Evolutionary conservation across 108 stramenopile genomes (phyloP).

Genomic region (Pseudonitzschia pungens): DNA sequence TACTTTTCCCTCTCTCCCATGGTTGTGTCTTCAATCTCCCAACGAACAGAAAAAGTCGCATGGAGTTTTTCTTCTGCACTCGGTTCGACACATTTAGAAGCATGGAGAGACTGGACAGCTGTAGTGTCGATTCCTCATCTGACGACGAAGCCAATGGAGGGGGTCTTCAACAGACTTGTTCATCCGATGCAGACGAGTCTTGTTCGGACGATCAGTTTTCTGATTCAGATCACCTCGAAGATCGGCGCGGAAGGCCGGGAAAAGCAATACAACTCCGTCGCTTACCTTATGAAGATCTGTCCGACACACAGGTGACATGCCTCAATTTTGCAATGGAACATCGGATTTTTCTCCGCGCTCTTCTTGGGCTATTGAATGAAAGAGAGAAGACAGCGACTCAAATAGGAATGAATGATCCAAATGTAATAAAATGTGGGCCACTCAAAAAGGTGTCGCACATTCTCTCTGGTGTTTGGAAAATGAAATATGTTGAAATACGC

Average conservation of each 20-base stretch:
- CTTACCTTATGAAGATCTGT: slow-evolving; percentile 7
- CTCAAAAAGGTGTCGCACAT: slow-evolving; percentile 77
- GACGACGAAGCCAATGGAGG: neutral
- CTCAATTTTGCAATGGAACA: slow-evolving; percentile 74
- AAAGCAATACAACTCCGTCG: slow-evolving; percentile 8
- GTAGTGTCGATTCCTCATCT: slow-evolving; percentile 1
- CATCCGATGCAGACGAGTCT: slow-evolving; percentile 6
- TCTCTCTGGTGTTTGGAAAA: slow-evolving; percentile 77
- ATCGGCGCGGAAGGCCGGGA: neutral
- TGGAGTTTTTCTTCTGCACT: no score
- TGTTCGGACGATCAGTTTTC: slow-evolving; percentile 14
- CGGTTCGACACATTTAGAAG: neutral
- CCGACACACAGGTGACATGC: slow-evolving; percentile 13
- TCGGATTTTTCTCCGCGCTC: slow-evolving; percentile 71
- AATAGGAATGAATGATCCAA: slow-evolving; percentile 59
- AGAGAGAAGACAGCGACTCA: slow-evolving; percentile 56
- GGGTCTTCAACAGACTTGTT: neutral
- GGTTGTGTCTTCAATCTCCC: no score
- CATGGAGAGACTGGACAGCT: slow-evolving; percentile 7
- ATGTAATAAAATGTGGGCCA: slow-evolving; percentile 66
- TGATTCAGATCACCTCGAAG: slow-evolving; percentile 12
- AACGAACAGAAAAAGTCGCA: neutral
- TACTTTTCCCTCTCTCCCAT: no score
- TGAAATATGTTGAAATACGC: slow-evolving; percentile 77
- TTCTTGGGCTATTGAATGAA: slow-evolving; percentile 63